Evolutionary conservation across 495 filamentous ascomycete species (phyloP).

Genomic region (Aspergillus bertholletiae): DNA sequence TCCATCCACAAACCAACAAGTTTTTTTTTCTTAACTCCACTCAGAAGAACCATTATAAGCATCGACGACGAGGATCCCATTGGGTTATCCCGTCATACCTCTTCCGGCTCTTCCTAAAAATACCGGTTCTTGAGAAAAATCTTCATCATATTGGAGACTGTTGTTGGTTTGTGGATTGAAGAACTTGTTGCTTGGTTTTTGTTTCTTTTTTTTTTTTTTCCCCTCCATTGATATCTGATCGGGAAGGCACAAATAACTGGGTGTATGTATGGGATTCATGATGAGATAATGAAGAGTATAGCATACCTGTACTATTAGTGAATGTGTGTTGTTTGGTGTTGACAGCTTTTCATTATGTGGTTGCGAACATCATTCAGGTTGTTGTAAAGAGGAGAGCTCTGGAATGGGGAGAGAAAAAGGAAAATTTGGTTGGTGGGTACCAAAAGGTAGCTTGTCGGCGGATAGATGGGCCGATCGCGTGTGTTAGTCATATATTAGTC

Average conservation of each 20-base stretch:
- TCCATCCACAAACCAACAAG: conserved; percentile 1
- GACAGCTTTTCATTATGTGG: neutral
- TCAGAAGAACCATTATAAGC: conserved; percentile 54
- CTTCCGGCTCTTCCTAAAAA: conserved; percentile 55
- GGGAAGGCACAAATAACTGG: no score
- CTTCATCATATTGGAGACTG: conserved; percentile 41
- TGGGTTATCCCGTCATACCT: conserved; percentile 39
- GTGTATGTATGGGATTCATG: no score
- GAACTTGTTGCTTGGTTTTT: no score
- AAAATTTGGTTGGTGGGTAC: conserved; percentile 6
- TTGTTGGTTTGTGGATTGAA: conserved; percentile 6
- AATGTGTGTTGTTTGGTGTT: neutral
- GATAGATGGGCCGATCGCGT: conserved; percentile 1
- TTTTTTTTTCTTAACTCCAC: conserved; percentile 17
- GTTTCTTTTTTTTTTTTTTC: neutral
- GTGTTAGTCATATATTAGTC: neutral
- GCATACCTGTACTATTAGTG: neutral
- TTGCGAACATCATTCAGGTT: neutral
- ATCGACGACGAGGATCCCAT: conserved; percentile 38
- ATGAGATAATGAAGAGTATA: neutral
- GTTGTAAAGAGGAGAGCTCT: neutral
- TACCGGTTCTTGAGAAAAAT: conserved; percentile 38
- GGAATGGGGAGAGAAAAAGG: neutral
- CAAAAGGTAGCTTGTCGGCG: neutral
- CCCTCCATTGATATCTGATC: no score